phyloP scores from a whole-genome alignment of 345 rosid species.

The Boechera retrofracta region DNA sequence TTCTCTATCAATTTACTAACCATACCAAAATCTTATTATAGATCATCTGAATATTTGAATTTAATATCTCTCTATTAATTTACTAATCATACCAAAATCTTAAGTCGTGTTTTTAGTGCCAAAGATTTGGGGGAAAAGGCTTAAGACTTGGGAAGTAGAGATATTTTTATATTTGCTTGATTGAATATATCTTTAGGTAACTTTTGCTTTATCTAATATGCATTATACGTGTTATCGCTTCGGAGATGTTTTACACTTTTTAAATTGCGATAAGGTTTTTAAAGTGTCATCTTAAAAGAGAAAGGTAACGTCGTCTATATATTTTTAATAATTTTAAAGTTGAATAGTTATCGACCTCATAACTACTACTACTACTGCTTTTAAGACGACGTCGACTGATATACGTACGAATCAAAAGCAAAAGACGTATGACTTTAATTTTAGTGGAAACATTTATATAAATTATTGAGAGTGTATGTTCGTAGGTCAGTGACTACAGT shows the following conservation, averaged over 20 bases:
- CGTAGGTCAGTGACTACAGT: slow-evolving; percentile 36
- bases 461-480: slow-evolving; percentile 29
- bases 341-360: slow-evolving; percentile 27
- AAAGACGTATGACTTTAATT: slow-evolving; percentile 24
- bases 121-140: slow-evolving; percentile 23
- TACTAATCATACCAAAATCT: no score
- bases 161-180: slow-evolving; percentile 16
- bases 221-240: slow-evolving; percentile 35
- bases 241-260: slow-evolving; percentile 20
- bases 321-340: background rate
- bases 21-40: no score
- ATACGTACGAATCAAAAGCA: slow-evolving; percentile 24
- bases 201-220: slow-evolving; percentile 36
- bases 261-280: slow-evolving; percentile 22
- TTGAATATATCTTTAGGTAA: slow-evolving; percentile 12
- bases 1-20: no score
- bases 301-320: slow-evolving; percentile 8
- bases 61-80: no score
- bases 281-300: slow-evolving; percentile 18
- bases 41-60: no score
- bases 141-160: background rate
- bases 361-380: slow-evolving; percentile 17
- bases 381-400: slow-evolving; percentile 27
- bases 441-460: slow-evolving; percentile 8
- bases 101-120: slow-evolving; percentile 30